phyloP scores from a whole-genome alignment of 2,329 filamentous ascomycete genomes.

The Phaeoacremonium minimum region DNA sequence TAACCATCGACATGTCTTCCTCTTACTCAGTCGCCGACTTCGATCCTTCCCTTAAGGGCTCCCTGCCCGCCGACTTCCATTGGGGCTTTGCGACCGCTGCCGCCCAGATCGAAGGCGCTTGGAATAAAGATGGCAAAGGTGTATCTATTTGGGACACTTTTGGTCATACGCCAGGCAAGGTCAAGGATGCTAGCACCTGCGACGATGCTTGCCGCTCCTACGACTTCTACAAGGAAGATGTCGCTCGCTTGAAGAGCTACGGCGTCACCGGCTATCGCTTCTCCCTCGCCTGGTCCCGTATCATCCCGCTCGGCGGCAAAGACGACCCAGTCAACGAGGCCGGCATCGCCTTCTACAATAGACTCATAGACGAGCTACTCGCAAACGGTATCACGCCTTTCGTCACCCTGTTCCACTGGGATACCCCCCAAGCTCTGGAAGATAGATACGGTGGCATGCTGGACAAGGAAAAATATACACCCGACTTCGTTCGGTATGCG shows the following conservation, averaged over 20 bases:
- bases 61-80: constrained; percentile 26
- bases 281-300: constrained; percentile 60
- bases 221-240: constrained; percentile 44
- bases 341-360: constrained; percentile 55
- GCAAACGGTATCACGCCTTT: constrained; percentile 55
- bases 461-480: constrained; percentile 57
- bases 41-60: constrained; percentile 18
- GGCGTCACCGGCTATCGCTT: constrained; percentile 59
- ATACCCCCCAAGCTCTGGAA: constrained; percentile 54
- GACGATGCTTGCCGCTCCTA: constrained; percentile 33
- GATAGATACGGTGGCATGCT: constrained; percentile 57
- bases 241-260: constrained; percentile 53
- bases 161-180: constrained; percentile 29
- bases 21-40: constrained; percentile 13
- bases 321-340: constrained; percentile 59
- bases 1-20: neutral
- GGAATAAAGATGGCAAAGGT: constrained; percentile 35
- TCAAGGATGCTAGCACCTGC: constrained; percentile 31
- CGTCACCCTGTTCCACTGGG: constrained; percentile 63
- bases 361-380: constrained; percentile 55
- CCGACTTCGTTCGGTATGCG: constrained; percentile 55
- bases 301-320: constrained; percentile 59
- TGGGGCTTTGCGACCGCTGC: constrained; percentile 37
- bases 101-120: constrained; percentile 34
- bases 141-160: constrained; percentile 35